Evolutionary conservation across 2,329 filamentous ascomycete species (phyloP).

Genomic region (Colletotrichum cereale): DNA sequence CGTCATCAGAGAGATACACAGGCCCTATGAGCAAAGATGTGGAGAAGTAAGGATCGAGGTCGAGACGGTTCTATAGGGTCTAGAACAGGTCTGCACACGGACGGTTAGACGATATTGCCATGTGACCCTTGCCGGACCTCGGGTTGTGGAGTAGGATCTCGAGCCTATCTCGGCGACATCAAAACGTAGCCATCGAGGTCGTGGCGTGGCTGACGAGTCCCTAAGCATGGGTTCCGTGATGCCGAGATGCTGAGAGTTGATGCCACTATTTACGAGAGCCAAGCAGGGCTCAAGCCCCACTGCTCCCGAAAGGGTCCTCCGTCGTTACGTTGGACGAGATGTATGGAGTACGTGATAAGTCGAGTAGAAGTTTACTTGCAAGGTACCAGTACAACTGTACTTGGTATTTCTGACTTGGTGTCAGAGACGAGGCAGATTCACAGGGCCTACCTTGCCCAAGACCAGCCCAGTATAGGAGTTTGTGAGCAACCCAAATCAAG

Average conservation of each 20-base stretch:
- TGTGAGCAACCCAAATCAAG: neutral
- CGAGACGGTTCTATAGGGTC: neutral
- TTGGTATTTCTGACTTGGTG: neutral
- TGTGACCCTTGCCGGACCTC: neutral
- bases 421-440: neutral
- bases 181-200: neutral
- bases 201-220: conserved; percentile 1
- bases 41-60: neutral
- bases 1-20: neutral
- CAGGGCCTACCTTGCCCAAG: no score
- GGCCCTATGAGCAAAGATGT: neutral
- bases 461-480: neutral
- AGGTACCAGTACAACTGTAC: neutral
- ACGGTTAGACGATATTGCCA: neutral
- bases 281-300: neutral
- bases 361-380: neutral
- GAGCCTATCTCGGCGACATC: neutral
- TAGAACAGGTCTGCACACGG: neutral
- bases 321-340: neutral
- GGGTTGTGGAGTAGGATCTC: neutral
- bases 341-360: neutral
- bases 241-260: neutral
- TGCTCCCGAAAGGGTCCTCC: neutral
- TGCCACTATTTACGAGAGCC: no score
- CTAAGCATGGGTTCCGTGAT: neutral